Percentiles rank a stretch among this genome's conserved stretches.
phyloP scores from a whole-genome alignment of 768 basidiomycete species.

The Suillus brevipes region DNA sequence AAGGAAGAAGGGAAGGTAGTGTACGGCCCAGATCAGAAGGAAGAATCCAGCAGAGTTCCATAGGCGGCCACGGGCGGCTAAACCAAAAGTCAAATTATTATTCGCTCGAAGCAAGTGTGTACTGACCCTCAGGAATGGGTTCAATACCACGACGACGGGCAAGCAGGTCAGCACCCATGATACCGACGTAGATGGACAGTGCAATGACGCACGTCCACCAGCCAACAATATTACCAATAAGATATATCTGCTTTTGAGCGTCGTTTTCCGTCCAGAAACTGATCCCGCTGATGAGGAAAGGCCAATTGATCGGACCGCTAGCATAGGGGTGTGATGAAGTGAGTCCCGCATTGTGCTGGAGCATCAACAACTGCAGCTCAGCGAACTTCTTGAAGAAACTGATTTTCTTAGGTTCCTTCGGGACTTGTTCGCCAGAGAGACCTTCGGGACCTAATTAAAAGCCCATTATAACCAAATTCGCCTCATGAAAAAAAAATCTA shows the following conservation, averaged over 20 bases:
- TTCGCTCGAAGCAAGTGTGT: not conserved
- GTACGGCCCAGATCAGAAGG: conserved; percentile 89
- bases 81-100: conserved; percentile 7
- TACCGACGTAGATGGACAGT: conserved; percentile 85
- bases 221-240: conserved; percentile 90
- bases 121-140: conserved; percentile 86
- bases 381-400: conserved; percentile 95
- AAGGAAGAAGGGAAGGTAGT: conserved; percentile 97
- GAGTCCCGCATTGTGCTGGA: conserved; percentile 98
- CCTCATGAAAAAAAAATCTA: conserved; percentile 9
- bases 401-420: conserved; percentile 75
- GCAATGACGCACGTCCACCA: conserved; percentile 95
- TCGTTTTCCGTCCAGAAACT: conserved; percentile 96
- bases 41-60: conserved; percentile 98
- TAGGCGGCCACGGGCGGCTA: conserved; percentile 89
- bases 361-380: conserved; percentile 92
- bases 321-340: conserved; percentile 98
- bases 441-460: conserved; percentile 46
- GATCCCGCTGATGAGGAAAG: conserved; percentile 93
- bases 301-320: conserved; percentile 96
- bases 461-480: not conserved
- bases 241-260: conserved; percentile 88
- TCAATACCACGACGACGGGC: conserved; percentile 83
- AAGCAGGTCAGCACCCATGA: conserved; percentile 85
- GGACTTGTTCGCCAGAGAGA: conserved; percentile 48